These are phyloP conservation scores for Hypoxylon sp. DNA, from an alignment of 2,329 filamentous ascomycete genomes.

Conservation along the genomic window DNA sequence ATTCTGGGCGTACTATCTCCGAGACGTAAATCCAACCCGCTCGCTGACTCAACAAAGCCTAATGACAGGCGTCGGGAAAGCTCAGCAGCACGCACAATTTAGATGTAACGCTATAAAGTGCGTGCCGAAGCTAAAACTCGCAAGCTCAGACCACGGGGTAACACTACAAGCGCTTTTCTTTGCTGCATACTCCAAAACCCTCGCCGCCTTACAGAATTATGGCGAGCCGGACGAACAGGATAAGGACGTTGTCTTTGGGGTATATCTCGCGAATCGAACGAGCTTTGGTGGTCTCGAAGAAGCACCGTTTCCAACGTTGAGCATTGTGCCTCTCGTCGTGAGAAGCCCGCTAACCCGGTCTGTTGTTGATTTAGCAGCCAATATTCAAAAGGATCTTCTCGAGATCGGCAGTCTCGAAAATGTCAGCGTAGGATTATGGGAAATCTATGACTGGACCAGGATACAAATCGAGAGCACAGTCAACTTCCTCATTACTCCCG, in stretches of 20 bases:
- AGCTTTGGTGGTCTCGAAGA: constrained; percentile 65
- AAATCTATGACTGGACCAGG: constrained; percentile 83
- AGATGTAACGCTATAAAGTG: constrained; percentile 39
- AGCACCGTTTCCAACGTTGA: constrained; percentile 78
- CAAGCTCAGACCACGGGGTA: constrained; percentile 64
- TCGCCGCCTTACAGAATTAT: constrained; percentile 45
- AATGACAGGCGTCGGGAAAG: background rate
- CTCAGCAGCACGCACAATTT: constrained; percentile 39
- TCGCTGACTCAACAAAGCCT: background rate
- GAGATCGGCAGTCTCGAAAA: constrained; percentile 70
- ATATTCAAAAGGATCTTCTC: constrained; percentile 78
- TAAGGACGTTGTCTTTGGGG: constrained; percentile 74
- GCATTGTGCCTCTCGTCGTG: constrained; percentile 81
- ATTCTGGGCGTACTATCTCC: constrained; percentile 67
- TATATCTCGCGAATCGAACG: constrained; percentile 87
- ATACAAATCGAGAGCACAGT: constrained; percentile 79
- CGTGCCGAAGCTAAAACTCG: constrained; percentile 40
- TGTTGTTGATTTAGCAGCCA: constrained; percentile 67
- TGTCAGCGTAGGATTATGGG: constrained; percentile 74
- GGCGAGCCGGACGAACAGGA: background rate
- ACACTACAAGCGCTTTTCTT: constrained; percentile 83
- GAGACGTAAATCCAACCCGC: constrained; percentile 25
- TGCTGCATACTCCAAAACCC: constrained; percentile 73
- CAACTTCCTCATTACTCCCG: constrained; percentile 79
- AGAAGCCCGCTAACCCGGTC: constrained; percentile 49